phyloP scores from a whole-genome alignment of 345 rosid genomes.

The Melaleuca quinquenervia region DNA sequence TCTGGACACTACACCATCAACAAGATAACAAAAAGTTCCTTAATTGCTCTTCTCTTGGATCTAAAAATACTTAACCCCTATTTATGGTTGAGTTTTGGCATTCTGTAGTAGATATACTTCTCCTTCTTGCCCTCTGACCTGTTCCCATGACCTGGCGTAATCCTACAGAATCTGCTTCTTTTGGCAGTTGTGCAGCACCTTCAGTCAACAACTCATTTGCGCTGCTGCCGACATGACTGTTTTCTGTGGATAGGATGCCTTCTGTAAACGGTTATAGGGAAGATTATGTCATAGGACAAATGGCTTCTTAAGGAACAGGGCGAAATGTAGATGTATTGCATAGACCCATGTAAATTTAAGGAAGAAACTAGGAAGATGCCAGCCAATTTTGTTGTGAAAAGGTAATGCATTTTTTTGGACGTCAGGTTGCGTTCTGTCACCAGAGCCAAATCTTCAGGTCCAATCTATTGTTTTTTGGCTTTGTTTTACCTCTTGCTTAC shows the following conservation, averaged over 20 bases:
- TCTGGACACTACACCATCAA: neutral
- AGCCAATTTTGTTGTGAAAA: neutral
- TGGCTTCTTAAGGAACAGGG: neutral
- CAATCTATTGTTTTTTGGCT: neutral
- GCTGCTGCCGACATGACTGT: neutral
- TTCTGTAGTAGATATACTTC: neutral
- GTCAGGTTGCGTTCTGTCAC: neutral
- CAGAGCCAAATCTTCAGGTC: neutral
- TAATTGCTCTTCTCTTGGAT: neutral
- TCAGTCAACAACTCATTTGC: neutral
- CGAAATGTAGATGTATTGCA: neutral
- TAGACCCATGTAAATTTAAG: neutral
- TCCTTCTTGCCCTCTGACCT: neutral
- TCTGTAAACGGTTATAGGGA: neutral
- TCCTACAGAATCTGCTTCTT: neutral
- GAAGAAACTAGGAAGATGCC: neutral
- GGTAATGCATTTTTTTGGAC: neutral
- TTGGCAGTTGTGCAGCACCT: neutral
- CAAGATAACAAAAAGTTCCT: neutral
- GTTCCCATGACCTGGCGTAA: neutral
- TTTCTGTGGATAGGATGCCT: neutral
- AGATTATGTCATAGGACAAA: neutral
- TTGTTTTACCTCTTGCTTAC: neutral
- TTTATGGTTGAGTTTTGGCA: neutral
- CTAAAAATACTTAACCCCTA: neutral